Conservation (phyloP, 1,284 basidiomycete species). For the Chalciporus sp. region DNA sequence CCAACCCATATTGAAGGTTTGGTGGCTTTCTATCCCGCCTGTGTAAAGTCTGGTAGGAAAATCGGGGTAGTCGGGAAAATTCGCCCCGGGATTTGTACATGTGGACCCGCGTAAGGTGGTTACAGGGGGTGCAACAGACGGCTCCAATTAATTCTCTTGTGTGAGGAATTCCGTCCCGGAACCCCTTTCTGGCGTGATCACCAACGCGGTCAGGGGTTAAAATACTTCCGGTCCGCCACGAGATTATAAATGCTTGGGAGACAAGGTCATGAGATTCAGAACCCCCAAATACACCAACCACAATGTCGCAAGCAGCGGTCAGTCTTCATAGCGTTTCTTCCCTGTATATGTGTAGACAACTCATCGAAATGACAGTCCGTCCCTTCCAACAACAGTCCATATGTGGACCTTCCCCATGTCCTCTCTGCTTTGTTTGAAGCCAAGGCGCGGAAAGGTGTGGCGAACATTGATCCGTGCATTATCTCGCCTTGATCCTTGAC, state of each 20-base stretch:
- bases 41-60: too few species aligned
- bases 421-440: conserved; percentile 59
- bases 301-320: conserved; percentile 43
- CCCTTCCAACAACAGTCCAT: conserved; percentile 49
- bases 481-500: conserved; percentile 14
- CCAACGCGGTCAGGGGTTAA: neutral
- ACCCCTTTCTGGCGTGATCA: neutral
- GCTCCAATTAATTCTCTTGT: too few species aligned
- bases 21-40: too few species aligned
- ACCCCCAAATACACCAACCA: conserved; percentile 2
- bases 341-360: neutral
- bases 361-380: conserved; percentile 36
- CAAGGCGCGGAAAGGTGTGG: conserved; percentile 65
- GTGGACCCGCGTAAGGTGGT: too few species aligned
- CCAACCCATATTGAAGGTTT: too few species aligned
- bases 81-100: too few species aligned
- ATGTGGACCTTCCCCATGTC: conserved; percentile 55
- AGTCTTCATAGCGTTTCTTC: conserved; percentile 20
- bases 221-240: conserved; percentile 8
- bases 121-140: too few species aligned
- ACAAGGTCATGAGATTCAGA: neutral
- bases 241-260: conserved; percentile 12
- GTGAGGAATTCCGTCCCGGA: neutral
- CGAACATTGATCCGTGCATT: neutral
- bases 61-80: too few species aligned